phyloP scores from a whole-genome alignment of 139 green algal species.

The Micromonas pusilla region DNA sequence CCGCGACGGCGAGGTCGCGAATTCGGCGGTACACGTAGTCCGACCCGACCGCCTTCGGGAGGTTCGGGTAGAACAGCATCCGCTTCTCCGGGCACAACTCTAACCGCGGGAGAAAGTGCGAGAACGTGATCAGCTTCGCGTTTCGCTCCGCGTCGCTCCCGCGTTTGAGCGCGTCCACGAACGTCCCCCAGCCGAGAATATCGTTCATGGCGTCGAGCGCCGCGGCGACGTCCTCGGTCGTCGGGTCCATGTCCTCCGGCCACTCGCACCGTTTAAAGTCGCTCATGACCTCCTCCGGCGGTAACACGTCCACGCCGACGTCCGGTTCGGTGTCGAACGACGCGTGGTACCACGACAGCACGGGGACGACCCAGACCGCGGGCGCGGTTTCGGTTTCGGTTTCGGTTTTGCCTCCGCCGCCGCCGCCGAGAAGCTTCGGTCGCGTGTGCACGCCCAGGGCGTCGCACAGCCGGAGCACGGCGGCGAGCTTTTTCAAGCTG shows the following conservation, averaged over 20 bases:
- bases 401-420: not conserved
- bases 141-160: not conserved
- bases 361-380: constrained; percentile 29
- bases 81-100: constrained; percentile 74
- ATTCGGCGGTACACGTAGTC: constrained; percentile 48
- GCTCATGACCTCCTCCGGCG: constrained; percentile 35
- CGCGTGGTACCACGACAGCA: constrained; percentile 44
- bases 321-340: constrained; percentile 49
- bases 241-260: constrained; percentile 30
- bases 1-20: constrained; percentile 30
- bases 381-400: too few species aligned
- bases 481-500: constrained; percentile 44
- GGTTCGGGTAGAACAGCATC: constrained; percentile 64
- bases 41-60: constrained; percentile 64
- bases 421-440: constrained; percentile 26
- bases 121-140: not conserved
- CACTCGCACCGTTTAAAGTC: constrained; percentile 49
- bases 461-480: constrained; percentile 46
- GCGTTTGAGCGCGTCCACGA: constrained; percentile 46
- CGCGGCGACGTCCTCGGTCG: not conserved
- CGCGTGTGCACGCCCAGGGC: constrained; percentile 44
- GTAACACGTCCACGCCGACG: constrained; percentile 31
- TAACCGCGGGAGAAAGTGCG: constrained; percentile 32
- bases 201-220: constrained; percentile 4
- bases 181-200: constrained; percentile 13